Conservation (phyloP, 768 basidiomycete genomes). For the Lentinula edodes region DNA sequence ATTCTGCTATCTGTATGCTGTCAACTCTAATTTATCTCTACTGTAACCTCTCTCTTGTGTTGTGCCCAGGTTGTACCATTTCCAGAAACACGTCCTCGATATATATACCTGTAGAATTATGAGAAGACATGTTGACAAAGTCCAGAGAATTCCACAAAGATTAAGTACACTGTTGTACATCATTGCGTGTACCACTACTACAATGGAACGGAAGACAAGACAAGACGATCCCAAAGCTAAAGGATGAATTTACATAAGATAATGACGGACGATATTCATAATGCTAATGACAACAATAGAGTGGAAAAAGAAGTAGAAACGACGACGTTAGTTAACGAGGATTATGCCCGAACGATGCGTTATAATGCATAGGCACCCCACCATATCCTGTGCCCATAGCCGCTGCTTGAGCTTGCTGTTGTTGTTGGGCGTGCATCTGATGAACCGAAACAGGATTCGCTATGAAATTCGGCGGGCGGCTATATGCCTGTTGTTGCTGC, state of each 20-base stretch:
- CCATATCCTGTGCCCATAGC: constrained; percentile 5
- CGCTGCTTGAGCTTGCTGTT: not conserved
- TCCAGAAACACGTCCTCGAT: not conserved
- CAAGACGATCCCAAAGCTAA: not conserved
- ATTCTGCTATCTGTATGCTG: not conserved
- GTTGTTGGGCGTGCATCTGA: constrained; percentile 1
- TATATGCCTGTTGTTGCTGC: constrained; percentile 35
- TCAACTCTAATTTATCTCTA: not conserved
- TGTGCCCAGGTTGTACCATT: not conserved
- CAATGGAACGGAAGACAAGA: not conserved
- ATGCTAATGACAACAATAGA: no score
- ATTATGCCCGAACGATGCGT: constrained; percentile 2
- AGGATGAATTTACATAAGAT: no score
- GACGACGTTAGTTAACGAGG: not conserved
- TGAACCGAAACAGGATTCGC: constrained; percentile 1
- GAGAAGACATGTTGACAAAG: no score
- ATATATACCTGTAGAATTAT: not conserved
- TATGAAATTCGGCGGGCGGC: constrained; percentile 1
- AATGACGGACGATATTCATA: no score
- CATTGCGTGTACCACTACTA: not conserved
- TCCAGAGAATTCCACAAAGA: not conserved
- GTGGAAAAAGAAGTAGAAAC: not conserved
- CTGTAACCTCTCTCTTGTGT: not conserved
- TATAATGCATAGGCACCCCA: constrained; percentile 2
- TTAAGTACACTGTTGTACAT: not conserved